Percentiles rank a stretch among this genome's conserved stretches.
phyloP scores from a whole-genome alignment of 1,139 yeast genomes.

The Entelexis paramagnoliae region DNA sequence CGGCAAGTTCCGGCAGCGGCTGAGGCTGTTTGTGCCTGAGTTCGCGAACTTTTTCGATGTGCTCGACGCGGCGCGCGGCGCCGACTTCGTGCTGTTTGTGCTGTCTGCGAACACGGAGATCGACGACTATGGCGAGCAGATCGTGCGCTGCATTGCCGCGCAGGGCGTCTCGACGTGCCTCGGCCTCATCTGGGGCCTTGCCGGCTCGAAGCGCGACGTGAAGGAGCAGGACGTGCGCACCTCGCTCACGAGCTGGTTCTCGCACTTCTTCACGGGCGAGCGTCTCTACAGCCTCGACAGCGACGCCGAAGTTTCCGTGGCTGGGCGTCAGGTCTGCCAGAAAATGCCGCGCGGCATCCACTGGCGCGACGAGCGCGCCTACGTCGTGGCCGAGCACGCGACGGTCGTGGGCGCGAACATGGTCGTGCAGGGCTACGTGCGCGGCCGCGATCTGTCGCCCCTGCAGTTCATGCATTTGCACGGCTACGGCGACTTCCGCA shows the following conservation, averaged over 20 bases:
- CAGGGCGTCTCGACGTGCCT: slow-evolving; percentile 84
- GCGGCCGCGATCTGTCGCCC: slow-evolving; percentile 76
- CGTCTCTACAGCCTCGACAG: slow-evolving; percentile 63
- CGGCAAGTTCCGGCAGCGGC: slow-evolving; percentile 63
- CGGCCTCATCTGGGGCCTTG: slow-evolving; percentile 74
- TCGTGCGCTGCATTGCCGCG: slow-evolving; percentile 73
- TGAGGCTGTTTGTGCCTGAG: slow-evolving; percentile 70
- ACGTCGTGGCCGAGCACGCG: slow-evolving; percentile 64
- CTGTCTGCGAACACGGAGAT: slow-evolving; percentile 80
- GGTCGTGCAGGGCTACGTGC: slow-evolving; percentile 48
- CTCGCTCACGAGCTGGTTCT: slow-evolving; percentile 71
- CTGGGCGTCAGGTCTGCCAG: slow-evolving; percentile 69
- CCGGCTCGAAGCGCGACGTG: slow-evolving; percentile 51
- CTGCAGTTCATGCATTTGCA: slow-evolving; percentile 77
- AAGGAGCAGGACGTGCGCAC: slow-evolving; percentile 68
- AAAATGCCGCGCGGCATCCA: slow-evolving; percentile 72
- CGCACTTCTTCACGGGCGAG: slow-evolving; percentile 84
- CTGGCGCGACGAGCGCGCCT: slow-evolving; percentile 92
- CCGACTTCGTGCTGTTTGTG: slow-evolving; percentile 82
- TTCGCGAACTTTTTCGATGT: slow-evolving; percentile 54
- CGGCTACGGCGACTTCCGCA: slow-evolving; percentile 80
- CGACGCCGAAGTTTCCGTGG: slow-evolving; percentile 56
- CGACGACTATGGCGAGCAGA: slow-evolving; percentile 75
- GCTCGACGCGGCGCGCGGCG: slow-evolving; percentile 75
- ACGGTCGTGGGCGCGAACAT: slow-evolving; percentile 30